These are phyloP conservation scores for Coprinopsis sp. DNA, from an alignment of 768 basidiomycete genomes.

Conservation along the genomic window DNA sequence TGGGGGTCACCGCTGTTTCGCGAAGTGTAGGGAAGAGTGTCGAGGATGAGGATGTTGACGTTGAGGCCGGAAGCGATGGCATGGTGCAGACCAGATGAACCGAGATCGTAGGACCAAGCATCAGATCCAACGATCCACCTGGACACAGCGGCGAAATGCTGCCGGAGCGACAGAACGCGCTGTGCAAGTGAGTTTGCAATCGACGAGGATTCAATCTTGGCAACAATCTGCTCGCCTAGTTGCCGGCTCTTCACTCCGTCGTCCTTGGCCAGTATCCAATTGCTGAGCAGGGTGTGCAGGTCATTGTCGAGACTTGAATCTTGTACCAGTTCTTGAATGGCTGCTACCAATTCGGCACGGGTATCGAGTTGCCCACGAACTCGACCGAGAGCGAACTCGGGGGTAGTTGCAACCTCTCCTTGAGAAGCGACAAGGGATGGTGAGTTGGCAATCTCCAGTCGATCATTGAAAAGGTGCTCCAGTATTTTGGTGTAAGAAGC, in stretches of 20 bases:
- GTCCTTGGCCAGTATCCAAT: slow-evolving; percentile 78
- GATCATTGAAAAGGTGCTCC: slow-evolving; percentile 68
- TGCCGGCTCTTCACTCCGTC: slow-evolving; percentile 57
- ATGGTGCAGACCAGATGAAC: slow-evolving; percentile 92
- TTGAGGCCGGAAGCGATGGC: slow-evolving; percentile 87
- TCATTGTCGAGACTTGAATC: slow-evolving; percentile 43
- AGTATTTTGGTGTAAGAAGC: slow-evolving; percentile 88
- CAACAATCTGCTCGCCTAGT: slow-evolving; percentile 54
- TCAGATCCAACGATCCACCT: slow-evolving; percentile 99
- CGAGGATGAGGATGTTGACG: slow-evolving; percentile 93
- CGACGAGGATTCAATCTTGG: slow-evolving; percentile 36
- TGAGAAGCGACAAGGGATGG: slow-evolving; percentile 66
- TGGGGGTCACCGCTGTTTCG: slow-evolving; percentile 64
- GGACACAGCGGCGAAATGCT: slow-evolving; percentile 63
- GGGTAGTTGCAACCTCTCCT: slow-evolving; percentile 79
- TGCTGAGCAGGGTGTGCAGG: slow-evolving; percentile 67
- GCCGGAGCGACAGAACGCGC: slow-evolving; percentile 53
- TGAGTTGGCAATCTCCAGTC: slow-evolving; percentile 82
- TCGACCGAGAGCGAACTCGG: slow-evolving; percentile 91
- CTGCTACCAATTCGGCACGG: slow-evolving; percentile 59
- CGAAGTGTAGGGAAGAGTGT: slow-evolving; percentile 83
- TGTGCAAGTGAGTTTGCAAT: slow-evolving; percentile 42
- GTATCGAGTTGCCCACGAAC: slow-evolving; percentile 78
- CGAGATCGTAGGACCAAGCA: slow-evolving; percentile 96
- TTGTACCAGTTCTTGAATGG: slow-evolving; percentile 63